These are phyloP conservation scores for Chlorella sorokiniana DNA, from an alignment of 139 green algal genomes.

Conservation along the genomic window DNA sequence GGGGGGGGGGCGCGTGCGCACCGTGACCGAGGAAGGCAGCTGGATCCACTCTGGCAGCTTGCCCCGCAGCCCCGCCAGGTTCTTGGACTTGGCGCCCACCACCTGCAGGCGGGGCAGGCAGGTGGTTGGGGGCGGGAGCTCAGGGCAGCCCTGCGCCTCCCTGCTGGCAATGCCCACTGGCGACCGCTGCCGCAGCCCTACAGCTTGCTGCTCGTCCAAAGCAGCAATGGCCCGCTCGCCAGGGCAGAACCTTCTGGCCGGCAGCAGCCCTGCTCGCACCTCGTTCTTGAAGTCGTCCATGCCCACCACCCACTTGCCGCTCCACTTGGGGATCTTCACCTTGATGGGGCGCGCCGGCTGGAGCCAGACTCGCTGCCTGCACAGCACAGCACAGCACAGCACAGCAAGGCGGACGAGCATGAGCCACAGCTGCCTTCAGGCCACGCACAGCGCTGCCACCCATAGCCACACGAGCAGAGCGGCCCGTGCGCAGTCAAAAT, in stretches of 20 bases:
- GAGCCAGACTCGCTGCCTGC: background rate
- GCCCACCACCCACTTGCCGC: slow-evolving; percentile 86
- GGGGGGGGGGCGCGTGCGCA: background rate
- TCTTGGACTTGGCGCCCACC: slow-evolving; percentile 97
- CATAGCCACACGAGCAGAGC: too few relatives aligned
- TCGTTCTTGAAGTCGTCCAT: slow-evolving; percentile 87
- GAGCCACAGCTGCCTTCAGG: background rate
- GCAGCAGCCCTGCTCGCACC: too few relatives aligned
- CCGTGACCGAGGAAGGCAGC: slow-evolving; percentile 86
- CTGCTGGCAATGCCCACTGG: too few relatives aligned
- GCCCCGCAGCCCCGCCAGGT: slow-evolving; percentile 87
- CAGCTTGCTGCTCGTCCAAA: too few relatives aligned
- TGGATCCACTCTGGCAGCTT: slow-evolving; percentile 87
- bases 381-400: background rate
- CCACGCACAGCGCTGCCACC: background rate
- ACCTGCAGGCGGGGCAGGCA: slow-evolving; percentile 38
- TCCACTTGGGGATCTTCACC: slow-evolving; percentile 40
- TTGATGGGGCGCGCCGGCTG: background rate
- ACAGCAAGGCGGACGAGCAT: background rate
- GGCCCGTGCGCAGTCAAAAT: too few relatives aligned
- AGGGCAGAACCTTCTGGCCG: too few relatives aligned
- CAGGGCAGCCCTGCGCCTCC: too few relatives aligned
- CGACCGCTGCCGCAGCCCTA: too few relatives aligned
- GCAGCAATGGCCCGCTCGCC: too few relatives aligned
- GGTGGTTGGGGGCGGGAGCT: background rate